phyloP scores from a whole-genome alignment of 306 rosid genomes.

The Bauhinia variegata region DNA sequence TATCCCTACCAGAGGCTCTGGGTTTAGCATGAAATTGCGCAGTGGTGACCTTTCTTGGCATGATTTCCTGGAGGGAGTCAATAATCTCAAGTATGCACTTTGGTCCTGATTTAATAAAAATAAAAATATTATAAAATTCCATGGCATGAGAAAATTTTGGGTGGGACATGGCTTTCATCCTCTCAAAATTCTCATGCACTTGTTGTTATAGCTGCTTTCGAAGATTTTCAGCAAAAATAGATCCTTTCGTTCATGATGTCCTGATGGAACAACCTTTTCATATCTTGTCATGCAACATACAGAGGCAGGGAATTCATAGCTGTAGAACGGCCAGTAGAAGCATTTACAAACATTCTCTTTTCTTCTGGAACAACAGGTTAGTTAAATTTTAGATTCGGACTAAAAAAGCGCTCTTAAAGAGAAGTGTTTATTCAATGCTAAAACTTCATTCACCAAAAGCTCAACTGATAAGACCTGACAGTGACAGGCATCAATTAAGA shows the following conservation, averaged over 20 bases:
- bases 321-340: constrained; percentile 67
- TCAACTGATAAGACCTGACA: constrained; percentile 21
- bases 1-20: constrained; percentile 61
- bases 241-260: constrained; percentile 10
- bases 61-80: constrained; percentile 70
- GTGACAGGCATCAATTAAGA: constrained; percentile 31
- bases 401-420: constrained; percentile 14
- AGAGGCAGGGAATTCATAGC: constrained; percentile 81
- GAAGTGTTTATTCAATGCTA: constrained; percentile 10
- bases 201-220: constrained; percentile 27
- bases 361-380: constrained; percentile 98
- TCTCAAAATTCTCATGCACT: constrained; percentile 19
- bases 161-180: constrained; percentile 10
- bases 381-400: constrained; percentile 32
- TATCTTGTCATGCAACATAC: constrained; percentile 40
- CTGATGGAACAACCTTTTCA: constrained; percentile 18
- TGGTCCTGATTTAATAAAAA: constrained; percentile 11
- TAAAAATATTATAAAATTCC: constrained; percentile 11
- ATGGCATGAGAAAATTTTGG: constrained; percentile 11
- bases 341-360: constrained; percentile 77
- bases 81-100: constrained; percentile 61
- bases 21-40: constrained; percentile 67
- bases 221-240: constrained; percentile 20
- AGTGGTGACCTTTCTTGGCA: constrained; percentile 77
- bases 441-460: constrained; percentile 20